Percentiles rank a stretch among this genome's conserved stretches.
These are phyloP conservation scores for Acer negundo DNA, from an alignment of 345 rosid genomes.

Conservation along the genomic window DNA sequence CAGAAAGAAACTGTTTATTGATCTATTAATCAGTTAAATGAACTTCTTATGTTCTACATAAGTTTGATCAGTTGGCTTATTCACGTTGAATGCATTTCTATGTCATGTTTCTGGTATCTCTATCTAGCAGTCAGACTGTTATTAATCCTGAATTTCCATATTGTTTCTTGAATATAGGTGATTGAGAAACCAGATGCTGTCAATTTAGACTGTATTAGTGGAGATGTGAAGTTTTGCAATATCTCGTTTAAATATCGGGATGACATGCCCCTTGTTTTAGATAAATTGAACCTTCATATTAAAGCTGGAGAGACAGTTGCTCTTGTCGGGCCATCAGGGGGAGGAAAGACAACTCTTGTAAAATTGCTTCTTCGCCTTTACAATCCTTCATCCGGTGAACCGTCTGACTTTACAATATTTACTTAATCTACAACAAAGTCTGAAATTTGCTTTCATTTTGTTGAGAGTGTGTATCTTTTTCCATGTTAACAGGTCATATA, in stretches of 20 bases:
- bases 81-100: slow-evolving; percentile 3
- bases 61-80: not conserved
- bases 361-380: slow-evolving; percentile 95
- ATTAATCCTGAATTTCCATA: not conserved
- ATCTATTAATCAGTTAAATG: not conserved
- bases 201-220: slow-evolving; percentile 55
- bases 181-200: slow-evolving; percentile 61
- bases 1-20: not conserved
- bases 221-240: slow-evolving; percentile 70
- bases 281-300: slow-evolving; percentile 72
- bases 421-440: not conserved
- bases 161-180: slow-evolving; percentile 49
- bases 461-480: not conserved
- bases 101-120: not conserved
- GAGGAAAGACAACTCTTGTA: slow-evolving; percentile 93
- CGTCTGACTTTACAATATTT: slow-evolving; percentile 2
- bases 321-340: slow-evolving; percentile 93
- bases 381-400: slow-evolving; percentile 72
- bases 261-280: slow-evolving; percentile 55
- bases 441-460: slow-evolving; percentile 9
- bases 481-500: slow-evolving; percentile 53
- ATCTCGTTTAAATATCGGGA: slow-evolving; percentile 72
- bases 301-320: slow-evolving; percentile 95
- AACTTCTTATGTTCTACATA: not conserved
- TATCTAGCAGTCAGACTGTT: not conserved